A percentile compares a stretch with the other conserved stretches of the same genome.
phyloP scores from a whole-genome alignment of 2,329 filamentous ascomycete genomes.

The Botrytis sinoallii region DNA sequence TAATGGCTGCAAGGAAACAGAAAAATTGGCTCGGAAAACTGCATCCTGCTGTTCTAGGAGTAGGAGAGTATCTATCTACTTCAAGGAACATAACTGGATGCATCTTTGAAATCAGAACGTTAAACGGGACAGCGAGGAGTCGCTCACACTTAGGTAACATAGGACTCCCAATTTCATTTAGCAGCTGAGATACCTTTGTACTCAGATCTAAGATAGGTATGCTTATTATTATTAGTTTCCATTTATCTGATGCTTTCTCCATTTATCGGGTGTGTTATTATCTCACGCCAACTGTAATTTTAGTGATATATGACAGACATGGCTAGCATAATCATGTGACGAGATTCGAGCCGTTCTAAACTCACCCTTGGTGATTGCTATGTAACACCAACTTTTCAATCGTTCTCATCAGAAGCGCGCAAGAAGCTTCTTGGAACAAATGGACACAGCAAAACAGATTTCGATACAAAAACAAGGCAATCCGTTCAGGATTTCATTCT shows the following conservation, averaged over 20 bases:
- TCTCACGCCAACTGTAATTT: neutral
- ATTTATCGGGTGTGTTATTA: neutral
- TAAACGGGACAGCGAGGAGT: neutral
- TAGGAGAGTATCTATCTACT: neutral
- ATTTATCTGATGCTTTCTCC: neutral
- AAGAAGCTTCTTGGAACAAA: neutral
- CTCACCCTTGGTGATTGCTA: neutral
- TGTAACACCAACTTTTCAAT: neutral
- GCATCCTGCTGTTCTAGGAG: neutral
- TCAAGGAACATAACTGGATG: neutral
- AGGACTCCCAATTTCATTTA: neutral
- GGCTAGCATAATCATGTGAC: neutral
- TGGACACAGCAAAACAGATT: neutral
- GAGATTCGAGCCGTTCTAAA: neutral
- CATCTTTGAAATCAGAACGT: neutral
- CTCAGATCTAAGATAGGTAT: neutral
- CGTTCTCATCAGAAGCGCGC: neutral
- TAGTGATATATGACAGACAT: neutral
- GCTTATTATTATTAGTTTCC: neutral
- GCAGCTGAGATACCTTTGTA: neutral
- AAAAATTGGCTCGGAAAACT: neutral
- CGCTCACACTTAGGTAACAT: neutral
- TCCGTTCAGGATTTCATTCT: neutral
- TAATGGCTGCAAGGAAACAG: neutral
- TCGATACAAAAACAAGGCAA: neutral